Base-by-base conservation (phyloP, 2,329 filamentous ascomycete species). In the Cytospora paraplurivora region DNA sequence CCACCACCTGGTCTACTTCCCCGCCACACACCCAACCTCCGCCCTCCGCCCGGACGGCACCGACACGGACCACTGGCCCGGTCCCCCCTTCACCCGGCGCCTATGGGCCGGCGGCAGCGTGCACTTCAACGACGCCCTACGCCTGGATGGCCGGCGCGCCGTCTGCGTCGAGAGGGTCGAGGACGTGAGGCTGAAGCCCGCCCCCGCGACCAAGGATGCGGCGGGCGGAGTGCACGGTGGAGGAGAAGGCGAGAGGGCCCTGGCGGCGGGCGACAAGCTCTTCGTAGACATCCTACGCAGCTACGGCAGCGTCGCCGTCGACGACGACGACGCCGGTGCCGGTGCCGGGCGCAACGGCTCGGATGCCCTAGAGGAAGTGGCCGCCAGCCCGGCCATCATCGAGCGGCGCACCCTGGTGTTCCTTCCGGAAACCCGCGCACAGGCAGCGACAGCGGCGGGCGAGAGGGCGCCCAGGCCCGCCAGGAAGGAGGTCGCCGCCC, bases 91-190 rank as follows among this genome's bases (percentile, higher is more conserved):
- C 73, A 82, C 82, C 57, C 85, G 91, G 27, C 87, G 95, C 19
- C 86, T 99, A 79, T 99, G 95, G 95, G 92, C 91, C 15, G 93
- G 93, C 37, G 95, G 94, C 0, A 82, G 83, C 49, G 76, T 97
- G 10, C 72, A 72, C 1, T 90, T 91, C 69, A 74, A 76, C 19
- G 64, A 37, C 12, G 50, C 50, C 50, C 57, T 85, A 64, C 51
- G 63, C 7, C 67, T 85, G 4, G 76, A 82, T 59, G 76, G 77
- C 3, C 61, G 75, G 12, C 63, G 71, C 0, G 79, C 71, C 21
- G 67, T 76, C 2, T 86, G 84, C 49, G 69, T 73, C 11, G 84
- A 86, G 74, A 71, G 66, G 7, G 75, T 85, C 33, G 76, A 70
- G 21, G 74, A 76, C 52, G 79, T 78, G 17, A 66, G 66, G 0